Evolutionary conservation across 208 protist species (phyloP).

Genomic region (Trypanosoma caninum): DNA sequence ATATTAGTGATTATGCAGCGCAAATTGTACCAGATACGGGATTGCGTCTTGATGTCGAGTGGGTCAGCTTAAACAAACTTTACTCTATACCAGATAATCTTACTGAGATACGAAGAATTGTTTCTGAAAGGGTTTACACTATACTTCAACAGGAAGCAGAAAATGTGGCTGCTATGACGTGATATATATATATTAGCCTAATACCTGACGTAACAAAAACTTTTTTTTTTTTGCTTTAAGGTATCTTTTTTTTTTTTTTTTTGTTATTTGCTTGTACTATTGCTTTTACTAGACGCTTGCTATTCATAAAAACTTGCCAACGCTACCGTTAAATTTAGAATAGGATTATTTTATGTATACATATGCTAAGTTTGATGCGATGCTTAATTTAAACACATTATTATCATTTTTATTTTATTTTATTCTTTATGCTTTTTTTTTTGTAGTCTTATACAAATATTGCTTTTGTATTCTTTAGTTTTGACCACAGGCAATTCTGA

Average conservation of each 20-base stretch:
- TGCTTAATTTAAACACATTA: neutral
- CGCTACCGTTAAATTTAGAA: no score
- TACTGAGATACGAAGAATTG: conserved; percentile 25
- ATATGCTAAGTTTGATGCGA: no score
- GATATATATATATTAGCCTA: no score
- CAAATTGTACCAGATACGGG: conserved; percentile 53
- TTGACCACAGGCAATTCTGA: no score
- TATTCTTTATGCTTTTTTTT: conserved; percentile 9
- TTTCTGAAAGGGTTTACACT: conserved; percentile 21
- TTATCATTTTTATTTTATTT: neutral
- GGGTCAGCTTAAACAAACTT: conserved; percentile 39
- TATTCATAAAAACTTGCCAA: no score
- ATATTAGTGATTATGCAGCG: conserved; percentile 23
- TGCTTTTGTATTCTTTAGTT: neutral
- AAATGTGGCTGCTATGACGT: neutral
- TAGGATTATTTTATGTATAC: no score
- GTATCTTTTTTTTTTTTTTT: neutral
- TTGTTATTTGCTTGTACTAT: neutral
- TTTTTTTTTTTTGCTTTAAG: neutral
- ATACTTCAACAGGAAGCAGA: conserved; percentile 15
- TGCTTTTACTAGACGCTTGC: no score
- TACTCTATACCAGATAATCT: conserved; percentile 48
- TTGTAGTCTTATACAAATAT: neutral
- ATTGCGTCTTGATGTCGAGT: conserved; percentile 30
- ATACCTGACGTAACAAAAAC: no score